Conservation (phyloP, 1,284 basidiomycete species). For the Apiotrichum sp. region DNA sequence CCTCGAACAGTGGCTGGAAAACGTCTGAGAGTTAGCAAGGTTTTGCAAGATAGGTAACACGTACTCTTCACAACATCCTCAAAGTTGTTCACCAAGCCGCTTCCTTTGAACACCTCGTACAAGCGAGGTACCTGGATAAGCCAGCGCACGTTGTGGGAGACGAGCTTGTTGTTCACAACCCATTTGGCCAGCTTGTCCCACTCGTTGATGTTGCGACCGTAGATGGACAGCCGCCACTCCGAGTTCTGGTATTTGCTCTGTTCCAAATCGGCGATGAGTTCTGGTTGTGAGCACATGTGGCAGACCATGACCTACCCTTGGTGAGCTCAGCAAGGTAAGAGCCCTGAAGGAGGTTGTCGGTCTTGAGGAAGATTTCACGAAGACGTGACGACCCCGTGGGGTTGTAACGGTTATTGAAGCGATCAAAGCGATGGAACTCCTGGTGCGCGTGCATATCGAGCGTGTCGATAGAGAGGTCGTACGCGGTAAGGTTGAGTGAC, state of each 20-base stretch:
- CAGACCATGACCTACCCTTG: conserved; percentile 56
- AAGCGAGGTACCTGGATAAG: conserved; percentile 92
- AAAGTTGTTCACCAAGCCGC: conserved; percentile 77
- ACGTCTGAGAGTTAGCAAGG: conserved; percentile 57
- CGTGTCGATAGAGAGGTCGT: conserved; percentile 97
- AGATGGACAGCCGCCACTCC: conserved; percentile 96
- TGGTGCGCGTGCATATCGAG: conserved; percentile 99
- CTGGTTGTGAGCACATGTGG: conserved; percentile 48
- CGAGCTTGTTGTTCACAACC: conserved; percentile 89
- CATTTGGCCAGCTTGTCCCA: conserved; percentile 99
- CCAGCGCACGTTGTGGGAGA: conserved; percentile 97
- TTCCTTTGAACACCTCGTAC: conserved; percentile 93
- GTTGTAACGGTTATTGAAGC: conserved; percentile 63
- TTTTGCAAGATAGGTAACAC: conserved; percentile 39
- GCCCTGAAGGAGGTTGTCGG: conserved; percentile 88
- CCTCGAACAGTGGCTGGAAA: conserved; percentile 91
- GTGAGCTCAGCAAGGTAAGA: conserved; percentile 93
- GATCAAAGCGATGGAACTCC: conserved; percentile 93
- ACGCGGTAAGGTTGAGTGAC: conserved; percentile 89
- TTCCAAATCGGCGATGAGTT: conserved; percentile 92
- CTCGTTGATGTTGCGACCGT: conserved; percentile 68
- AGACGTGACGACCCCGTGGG: conserved; percentile 77
- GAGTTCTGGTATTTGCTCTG: conserved; percentile 99
- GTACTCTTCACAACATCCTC: conserved; percentile 83
- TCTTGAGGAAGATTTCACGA: conserved; percentile 97